Base-by-base conservation (phyloP, 306 rosid genomes). In the Morella rubra region DNA sequence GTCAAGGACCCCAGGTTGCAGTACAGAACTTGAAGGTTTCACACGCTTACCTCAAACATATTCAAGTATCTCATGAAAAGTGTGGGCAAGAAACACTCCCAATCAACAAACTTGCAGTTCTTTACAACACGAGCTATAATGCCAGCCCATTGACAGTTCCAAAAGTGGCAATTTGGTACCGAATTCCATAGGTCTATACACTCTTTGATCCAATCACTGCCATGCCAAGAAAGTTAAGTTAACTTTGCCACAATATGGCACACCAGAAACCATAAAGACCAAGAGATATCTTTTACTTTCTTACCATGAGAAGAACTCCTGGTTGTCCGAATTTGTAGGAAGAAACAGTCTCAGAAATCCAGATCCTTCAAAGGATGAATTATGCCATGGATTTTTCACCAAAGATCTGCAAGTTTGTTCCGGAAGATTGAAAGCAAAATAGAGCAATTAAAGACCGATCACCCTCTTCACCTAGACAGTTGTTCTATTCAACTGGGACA, bases 91-190 rank as follows among this genome's bases (percentile, higher is more conserved):
- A 92, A 83, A 82, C 81, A 71, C 74, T 96, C 99, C 99, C 93
- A 96, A 75, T 91, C 90, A 58, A 89, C 80, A 76, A 78, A 81
- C 81, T 84, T 82, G 86, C 90, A 92, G 81, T 91, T 92, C 90
- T 91, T 91, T 64, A 92, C 79, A 52, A 85, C 92, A 73, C 99
- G 98, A 80, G 99, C 97, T 80, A 91, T 86, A 76, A 96, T 84
- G 84, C 96, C 96, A 66, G 96, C 90, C 99, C 99, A 96, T 61
- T 96, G 99, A 84, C 89, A 87, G 84, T 96, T 96, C 99, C 98
- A 96, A 87, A 96, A 96, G 80, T 89, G 99, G 84, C 99, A 96
- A 81, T 89, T 96, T 44, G 99, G 99, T 80, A 91, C 88, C 10
- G 97, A 89, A 76, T 91, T 93, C 99, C 99, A 96, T 69, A 87